Evolutionary conservation across 768 basidiomycete genomes (phyloP).

Genomic region (Mycena crocata): DNA sequence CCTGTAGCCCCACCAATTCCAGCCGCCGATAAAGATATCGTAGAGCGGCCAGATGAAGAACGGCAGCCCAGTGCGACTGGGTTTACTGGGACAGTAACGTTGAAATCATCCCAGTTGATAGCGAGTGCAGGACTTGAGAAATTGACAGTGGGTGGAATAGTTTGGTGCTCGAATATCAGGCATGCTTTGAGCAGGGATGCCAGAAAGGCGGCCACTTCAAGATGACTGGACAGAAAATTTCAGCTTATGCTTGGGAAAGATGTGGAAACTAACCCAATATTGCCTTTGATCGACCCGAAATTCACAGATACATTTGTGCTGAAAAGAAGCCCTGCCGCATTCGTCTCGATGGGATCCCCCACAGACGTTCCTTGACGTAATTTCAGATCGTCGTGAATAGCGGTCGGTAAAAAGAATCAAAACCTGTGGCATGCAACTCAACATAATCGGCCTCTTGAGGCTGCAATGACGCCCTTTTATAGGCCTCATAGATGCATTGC

Average conservation of each 20-base stretch:
- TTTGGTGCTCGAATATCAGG: conserved; percentile 39
- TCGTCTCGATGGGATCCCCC: conserved; percentile 57
- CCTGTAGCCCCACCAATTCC: conserved; percentile 48
- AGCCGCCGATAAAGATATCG: conserved; percentile 45
- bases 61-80: conserved; percentile 34
- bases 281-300: conserved; percentile 50
- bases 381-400: conserved; percentile 1
- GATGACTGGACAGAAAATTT: conserved; percentile 17
- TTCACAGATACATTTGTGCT: conserved; percentile 32
- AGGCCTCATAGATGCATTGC: conserved; percentile 45
- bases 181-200: conserved; percentile 41
- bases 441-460: conserved; percentile 51
- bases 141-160: conserved; percentile 47
- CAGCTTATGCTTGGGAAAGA: not conserved
- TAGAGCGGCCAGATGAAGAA: conserved; percentile 31
- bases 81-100: conserved; percentile 40
- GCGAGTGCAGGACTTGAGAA: conserved; percentile 37
- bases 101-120: conserved; percentile 43
- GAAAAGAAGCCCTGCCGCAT: conserved; percentile 50
- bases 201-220: conserved; percentile 24
- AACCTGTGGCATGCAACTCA: conserved; percentile 55
- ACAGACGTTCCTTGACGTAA: conserved; percentile 40
- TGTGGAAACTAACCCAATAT: conserved; percentile 39
- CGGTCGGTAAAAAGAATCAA: not conserved
- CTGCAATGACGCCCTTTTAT: conserved; percentile 33